Percentiles rank a stretch among this genome's conserved stretches.
These are phyloP conservation scores for Aspergillus amoenus DNA, from an alignment of 2,329 filamentous ascomycete species.

Conservation along the genomic window DNA sequence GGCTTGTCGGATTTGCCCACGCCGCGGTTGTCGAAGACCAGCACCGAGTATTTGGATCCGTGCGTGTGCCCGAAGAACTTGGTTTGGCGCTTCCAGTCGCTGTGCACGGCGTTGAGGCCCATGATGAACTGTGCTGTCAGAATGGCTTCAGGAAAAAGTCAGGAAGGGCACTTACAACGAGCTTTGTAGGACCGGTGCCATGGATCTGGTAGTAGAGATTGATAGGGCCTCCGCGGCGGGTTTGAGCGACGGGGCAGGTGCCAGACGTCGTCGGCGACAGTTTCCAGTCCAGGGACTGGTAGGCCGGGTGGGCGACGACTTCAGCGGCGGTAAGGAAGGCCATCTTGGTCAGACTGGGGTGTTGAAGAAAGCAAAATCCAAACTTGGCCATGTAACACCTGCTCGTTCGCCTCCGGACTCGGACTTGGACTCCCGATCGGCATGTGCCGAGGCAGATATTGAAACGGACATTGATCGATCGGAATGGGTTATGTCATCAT, in stretches of 20 bases:
- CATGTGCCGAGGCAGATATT: too few species aligned
- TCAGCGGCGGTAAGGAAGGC: constrained; percentile 32
- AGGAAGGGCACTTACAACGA: constrained; percentile 62
- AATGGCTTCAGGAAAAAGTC: background rate
- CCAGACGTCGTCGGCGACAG: constrained; percentile 66
- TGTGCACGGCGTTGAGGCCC: constrained; percentile 69
- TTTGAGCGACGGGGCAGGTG: constrained; percentile 63
- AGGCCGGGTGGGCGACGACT: constrained; percentile 33
- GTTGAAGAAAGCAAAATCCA: background rate
- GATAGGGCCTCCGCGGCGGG: constrained; percentile 67
- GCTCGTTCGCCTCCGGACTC: background rate
- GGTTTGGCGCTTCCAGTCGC: constrained; percentile 80
- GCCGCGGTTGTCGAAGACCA: constrained; percentile 82
- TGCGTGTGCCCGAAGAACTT: constrained; percentile 75
- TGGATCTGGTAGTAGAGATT: constrained; percentile 79
- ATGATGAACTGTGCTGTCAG: constrained; percentile 65
- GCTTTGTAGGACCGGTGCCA: constrained; percentile 67
- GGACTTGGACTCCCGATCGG: too few species aligned
- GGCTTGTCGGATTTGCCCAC: constrained; percentile 80
- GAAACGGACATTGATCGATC: too few species aligned
- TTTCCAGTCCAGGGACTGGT: constrained; percentile 30
- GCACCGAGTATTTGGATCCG: constrained; percentile 66
- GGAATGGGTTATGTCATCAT: too few species aligned
- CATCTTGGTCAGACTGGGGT: constrained; percentile 5
- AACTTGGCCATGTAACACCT: background rate